Percentiles rank a stretch among this genome's conserved stretches.
Evolutionary conservation across 116 monocot genomes (phyloP).

Genomic region (Thalassia testudinum): DNA sequence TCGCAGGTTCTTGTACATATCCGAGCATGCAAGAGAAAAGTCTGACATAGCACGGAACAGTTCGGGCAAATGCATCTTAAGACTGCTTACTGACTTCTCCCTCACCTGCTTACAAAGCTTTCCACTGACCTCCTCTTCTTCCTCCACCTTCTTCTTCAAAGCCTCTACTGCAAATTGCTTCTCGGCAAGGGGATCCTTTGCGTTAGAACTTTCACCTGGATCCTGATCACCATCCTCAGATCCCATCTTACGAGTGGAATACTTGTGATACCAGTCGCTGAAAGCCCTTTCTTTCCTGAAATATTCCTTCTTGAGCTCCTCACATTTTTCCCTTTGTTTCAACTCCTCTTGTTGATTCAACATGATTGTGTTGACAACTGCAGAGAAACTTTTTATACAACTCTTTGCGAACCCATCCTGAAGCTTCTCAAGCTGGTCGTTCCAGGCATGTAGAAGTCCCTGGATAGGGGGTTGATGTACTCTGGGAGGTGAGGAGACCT

Average conservation of each 20-base stretch:
- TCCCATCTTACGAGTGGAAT: slow-evolving; percentile 1
- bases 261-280: slow-evolving; percentile 58
- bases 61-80: slow-evolving; percentile 79
- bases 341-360: slow-evolving; percentile 56
- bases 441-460: slow-evolving; percentile 47
- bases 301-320: slow-evolving; percentile 29
- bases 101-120: slow-evolving; percentile 58
- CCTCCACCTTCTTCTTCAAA: slow-evolving; percentile 41
- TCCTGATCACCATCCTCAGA: slow-evolving; percentile 13
- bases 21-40: slow-evolving; percentile 34
- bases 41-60: slow-evolving; percentile 63
- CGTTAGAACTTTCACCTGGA: slow-evolving; percentile 13
- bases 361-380: slow-evolving; percentile 32
- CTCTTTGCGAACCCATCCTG: slow-evolving; percentile 21
- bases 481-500: slow-evolving; percentile 36
- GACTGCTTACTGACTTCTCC: slow-evolving; percentile 52
- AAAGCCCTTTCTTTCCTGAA: slow-evolving; percentile 34
- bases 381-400: slow-evolving; percentile 40
- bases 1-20: slow-evolving; percentile 48
- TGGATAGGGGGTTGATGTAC: slow-evolving; percentile 28
- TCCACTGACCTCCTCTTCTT: slow-evolving; percentile 33
- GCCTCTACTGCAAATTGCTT: slow-evolving; percentile 44
- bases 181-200: slow-evolving; percentile 35
- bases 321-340: slow-evolving; percentile 41
- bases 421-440: slow-evolving; percentile 60